Base-by-base conservation (phyloP, 2,329 filamentous ascomycete species). In the Alternaria solani region DNA sequence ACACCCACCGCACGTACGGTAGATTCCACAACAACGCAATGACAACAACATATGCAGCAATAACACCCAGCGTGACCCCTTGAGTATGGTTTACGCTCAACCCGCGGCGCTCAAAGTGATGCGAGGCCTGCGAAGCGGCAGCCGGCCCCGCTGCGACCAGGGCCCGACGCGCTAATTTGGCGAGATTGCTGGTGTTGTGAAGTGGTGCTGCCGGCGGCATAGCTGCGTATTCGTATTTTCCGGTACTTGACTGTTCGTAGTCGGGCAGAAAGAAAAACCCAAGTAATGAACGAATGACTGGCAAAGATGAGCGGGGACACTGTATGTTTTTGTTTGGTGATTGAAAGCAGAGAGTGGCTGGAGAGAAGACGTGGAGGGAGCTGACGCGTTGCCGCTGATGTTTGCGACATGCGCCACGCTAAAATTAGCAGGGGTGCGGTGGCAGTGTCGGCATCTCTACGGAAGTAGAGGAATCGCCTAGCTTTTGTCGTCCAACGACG, bases 1-100 rank as follows among this genome's bases (percentile, higher is more conserved):
- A 80, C 1, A 89, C 83, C 84, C 87, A 90, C 57, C 87, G 84
- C n/a, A 94, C 79, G 76, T 92, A 92, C 1, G 91, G 91, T 1
- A 93, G 77, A 78, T 93, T 93, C 91, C 91, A 94, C 4, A 94
- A 81, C 42, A 94, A 82, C 5, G 90, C 90, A 65, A 94, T 94
- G 47, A 85, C 84, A 18, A 92, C 90, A 2, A 90, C 84, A 77
- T 93, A 93, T 36, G 83, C 88, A 8, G 79, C 89, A 68, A 93
- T 91, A 41, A 92, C 82, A 8, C 89, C 90, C 26, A 93, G 80
- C 0, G 91, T 93, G 9, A 92, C 84, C 54, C 84, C 83, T 70
- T 93, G 91, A 2, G 90, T 90, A 71, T 88, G 85, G 65, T 87
- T 90, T 42, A 89, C 87, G 26, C 82, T 82, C 11, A 91, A 80